phyloP scores from a whole-genome alignment of 345 rosid genomes.

The Euphorbia pulcherrima region DNA sequence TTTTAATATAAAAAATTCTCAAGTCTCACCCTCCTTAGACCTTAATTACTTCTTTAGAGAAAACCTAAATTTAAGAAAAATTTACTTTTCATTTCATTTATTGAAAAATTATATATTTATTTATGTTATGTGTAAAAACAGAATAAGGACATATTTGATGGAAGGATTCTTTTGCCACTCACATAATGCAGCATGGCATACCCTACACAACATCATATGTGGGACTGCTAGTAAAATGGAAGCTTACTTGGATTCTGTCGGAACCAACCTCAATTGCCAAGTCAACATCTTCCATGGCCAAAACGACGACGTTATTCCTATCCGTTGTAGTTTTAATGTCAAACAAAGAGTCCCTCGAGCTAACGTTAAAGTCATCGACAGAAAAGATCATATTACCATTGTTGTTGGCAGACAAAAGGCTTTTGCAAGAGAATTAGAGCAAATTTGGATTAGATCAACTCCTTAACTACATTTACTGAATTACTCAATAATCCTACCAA shows the following conservation, averaged over 20 bases:
- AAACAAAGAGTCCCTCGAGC: constrained; percentile 67
- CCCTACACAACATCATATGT: constrained; percentile 89
- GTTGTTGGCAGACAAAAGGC: constrained; percentile 83
- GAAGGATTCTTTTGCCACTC: constrained; percentile 97
- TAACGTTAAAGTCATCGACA: constrained; percentile 54
- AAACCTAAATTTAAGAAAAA: background rate
- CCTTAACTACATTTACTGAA: background rate
- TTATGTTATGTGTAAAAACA: constrained; percentile 15
- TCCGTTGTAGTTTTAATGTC: constrained; percentile 76
- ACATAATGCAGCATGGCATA: constrained; percentile 93
- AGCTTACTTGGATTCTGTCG: constrained; percentile 59
- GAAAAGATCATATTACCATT: constrained; percentile 87
- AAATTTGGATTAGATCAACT: constrained; percentile 20
- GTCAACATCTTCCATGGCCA: constrained; percentile 75
- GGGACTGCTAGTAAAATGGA: constrained; percentile 84
- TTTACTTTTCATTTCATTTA: background rate
- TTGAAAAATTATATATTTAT: no score
- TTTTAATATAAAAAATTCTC: no score
- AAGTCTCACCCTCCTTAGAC: no score
- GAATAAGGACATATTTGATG: constrained; percentile 73
- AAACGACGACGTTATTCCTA: constrained; percentile 80
- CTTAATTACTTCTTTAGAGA: background rate
- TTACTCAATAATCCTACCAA: background rate
- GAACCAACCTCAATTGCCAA: constrained; percentile 54
- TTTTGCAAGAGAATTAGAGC: constrained; percentile 48